A percentile compares a stretch with the other conserved stretches of the same genome.
Evolutionary conservation across 75 land plant genomes (phyloP).

Genomic region (Azolla pinnata): DNA sequence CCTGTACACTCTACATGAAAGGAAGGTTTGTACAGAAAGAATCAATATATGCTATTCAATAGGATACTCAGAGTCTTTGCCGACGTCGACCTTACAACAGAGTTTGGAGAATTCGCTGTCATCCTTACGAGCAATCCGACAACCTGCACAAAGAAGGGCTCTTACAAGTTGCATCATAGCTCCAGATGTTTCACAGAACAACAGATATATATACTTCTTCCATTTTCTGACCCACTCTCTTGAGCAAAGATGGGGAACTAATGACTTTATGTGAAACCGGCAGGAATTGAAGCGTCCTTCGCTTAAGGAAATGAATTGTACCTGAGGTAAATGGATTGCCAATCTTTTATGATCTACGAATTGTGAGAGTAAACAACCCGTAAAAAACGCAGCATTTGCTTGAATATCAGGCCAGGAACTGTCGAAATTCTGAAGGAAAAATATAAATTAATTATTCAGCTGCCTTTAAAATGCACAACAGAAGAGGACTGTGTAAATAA

Average conservation of each 20-base stretch:
- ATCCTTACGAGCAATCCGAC: slow-evolving; percentile 48
- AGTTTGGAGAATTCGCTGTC: slow-evolving; percentile 56
- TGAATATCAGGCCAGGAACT: slow-evolving; percentile 82
- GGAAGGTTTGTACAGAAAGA: not conserved
- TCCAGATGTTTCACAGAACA: not conserved
- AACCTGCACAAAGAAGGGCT: slow-evolving; percentile 36
- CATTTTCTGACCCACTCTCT: not conserved
- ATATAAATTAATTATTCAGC: not conserved
- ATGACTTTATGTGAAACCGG: not conserved
- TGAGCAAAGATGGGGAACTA: not conserved
- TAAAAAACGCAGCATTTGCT: slow-evolving; percentile 82
- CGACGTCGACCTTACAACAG: slow-evolving; percentile 70
- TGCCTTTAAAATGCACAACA: not conserved
- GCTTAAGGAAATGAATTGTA: not conserved
- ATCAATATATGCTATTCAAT: slow-evolving; percentile 38
- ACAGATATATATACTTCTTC: not conserved
- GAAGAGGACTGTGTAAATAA: too few relatives aligned
- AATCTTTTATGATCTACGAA: slow-evolving; percentile 46
- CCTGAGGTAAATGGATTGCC: slow-evolving; percentile 59
- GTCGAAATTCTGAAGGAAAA: slow-evolving; percentile 64
- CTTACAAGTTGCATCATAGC: not conserved
- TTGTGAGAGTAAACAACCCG: slow-evolving; percentile 55
- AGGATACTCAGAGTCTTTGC: slow-evolving; percentile 57
- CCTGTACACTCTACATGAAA: not conserved
- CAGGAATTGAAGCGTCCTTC: not conserved